Evolutionary conservation across 257 asterid genomes (phyloP).

Genomic region (Coffea canephora): DNA sequence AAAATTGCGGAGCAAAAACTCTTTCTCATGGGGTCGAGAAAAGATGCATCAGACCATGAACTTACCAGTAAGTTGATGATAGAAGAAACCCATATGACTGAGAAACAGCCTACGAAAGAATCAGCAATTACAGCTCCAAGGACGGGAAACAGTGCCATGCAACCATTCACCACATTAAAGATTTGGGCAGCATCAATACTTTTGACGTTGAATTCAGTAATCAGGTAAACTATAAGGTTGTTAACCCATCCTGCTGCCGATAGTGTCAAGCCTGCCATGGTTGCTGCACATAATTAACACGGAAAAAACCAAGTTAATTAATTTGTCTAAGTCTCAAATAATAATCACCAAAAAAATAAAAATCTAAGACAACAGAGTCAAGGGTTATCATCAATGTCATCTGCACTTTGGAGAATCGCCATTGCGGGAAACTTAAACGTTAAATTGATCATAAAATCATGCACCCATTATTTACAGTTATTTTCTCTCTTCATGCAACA

Average conservation of each 20-base stretch:
- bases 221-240: conserved; percentile 30
- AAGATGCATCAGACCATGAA: background rate
- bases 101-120: conserved; percentile 30
- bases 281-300: conserved; percentile 15
- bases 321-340: background rate
- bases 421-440: background rate
- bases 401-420: too few species aligned
- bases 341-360: too few species aligned
- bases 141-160: conserved; percentile 28
- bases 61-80: conserved; percentile 28
- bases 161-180: conserved; percentile 22
- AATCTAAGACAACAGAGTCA: background rate
- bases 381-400: too few species aligned
- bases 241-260: conserved; percentile 30
- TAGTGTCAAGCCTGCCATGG: conserved; percentile 19
- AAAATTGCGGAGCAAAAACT: too few species aligned
- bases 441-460: too few species aligned
- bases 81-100: conserved; percentile 30
- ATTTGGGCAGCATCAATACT: conserved; percentile 35
- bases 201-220: conserved; percentile 26
- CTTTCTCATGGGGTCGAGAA: background rate
- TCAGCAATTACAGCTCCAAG: conserved; percentile 37
- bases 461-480: too few species aligned
- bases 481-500: background rate
- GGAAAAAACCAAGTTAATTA: background rate